Conservation (phyloP, 106 monocot genomes). For the Triglochin maritima region DNA sequence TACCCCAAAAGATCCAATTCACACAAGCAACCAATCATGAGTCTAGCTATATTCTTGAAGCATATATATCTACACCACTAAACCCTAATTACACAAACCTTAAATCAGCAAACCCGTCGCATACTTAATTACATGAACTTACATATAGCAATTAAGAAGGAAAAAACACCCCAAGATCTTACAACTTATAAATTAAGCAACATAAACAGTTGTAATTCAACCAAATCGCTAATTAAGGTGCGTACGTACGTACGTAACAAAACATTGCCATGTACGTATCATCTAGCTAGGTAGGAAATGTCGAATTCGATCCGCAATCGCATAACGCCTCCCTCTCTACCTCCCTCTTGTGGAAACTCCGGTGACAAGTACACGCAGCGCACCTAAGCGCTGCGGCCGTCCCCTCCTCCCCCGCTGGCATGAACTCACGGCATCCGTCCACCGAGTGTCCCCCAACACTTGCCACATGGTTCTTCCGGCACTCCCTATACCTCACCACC, state of each 20-base stretch:
- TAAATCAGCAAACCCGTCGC: too few species aligned
- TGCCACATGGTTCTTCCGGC: slow-evolving; percentile 21
- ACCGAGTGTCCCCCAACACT: slow-evolving; percentile 12
- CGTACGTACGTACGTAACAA: not conserved
- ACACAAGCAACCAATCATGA: too few species aligned
- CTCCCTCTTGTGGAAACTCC: slow-evolving; percentile 19
- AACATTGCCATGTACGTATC: too few species aligned
- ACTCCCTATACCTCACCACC: slow-evolving; percentile 20
- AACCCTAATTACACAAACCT: too few species aligned
- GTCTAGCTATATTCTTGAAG: too few species aligned
- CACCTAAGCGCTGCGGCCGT: slow-evolving; percentile 7
- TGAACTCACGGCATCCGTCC: slow-evolving; percentile 22
- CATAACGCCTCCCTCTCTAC: slow-evolving; percentile 4
- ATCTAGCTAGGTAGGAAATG: slow-evolving; percentile 1
- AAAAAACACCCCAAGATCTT: too few species aligned
- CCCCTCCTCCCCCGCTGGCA: slow-evolving; percentile 17
- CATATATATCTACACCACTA: too few species aligned
- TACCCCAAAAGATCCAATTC: too few species aligned
- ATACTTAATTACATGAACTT: too few species aligned
- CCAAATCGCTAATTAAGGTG: not conserved
- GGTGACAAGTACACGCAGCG: slow-evolving; percentile 21
- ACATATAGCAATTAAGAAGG: too few species aligned
- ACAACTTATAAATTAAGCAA: too few species aligned
- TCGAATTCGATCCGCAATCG: slow-evolving; percentile 1
- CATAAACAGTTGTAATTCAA: too few species aligned